A percentile compares a stretch with the other conserved stretches of the same genome.
Conservation (phyloP, 2,329 filamentous ascomycete species). For the Phialemoniopsis sp. region DNA sequence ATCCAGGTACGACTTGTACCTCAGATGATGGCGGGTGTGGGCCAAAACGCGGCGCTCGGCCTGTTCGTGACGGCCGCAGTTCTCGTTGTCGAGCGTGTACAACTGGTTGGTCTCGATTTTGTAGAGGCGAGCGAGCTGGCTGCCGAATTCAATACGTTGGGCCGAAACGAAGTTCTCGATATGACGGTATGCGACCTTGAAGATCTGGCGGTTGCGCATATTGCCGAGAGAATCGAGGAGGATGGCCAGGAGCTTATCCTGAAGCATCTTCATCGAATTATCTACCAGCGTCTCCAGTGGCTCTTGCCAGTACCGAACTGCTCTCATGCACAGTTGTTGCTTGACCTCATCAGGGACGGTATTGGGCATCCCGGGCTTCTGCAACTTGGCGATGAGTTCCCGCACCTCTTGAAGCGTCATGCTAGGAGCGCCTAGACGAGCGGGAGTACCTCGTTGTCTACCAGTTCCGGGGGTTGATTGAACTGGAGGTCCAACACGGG, state of each 20-base stretch:
- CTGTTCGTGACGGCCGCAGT: constrained; percentile 38
- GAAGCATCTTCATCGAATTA: constrained; percentile 43
- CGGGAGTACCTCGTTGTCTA: no score
- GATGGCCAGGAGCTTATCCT: constrained; percentile 38
- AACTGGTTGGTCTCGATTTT: constrained; percentile 49
- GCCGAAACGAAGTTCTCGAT: constrained; percentile 38
- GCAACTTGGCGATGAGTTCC: constrained; percentile 48
- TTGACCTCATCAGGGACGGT: constrained; percentile 58
- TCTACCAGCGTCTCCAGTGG: constrained; percentile 47
- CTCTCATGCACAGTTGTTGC: constrained; percentile 51
- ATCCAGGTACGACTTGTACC: constrained; percentile 36
- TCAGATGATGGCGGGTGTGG: constrained; percentile 41
- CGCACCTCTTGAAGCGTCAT: constrained; percentile 46
- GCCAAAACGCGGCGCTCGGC: constrained; percentile 39
- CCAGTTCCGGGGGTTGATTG: constrained; percentile 8
- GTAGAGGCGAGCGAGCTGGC: constrained; percentile 39
- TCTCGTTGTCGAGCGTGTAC: constrained; percentile 52
- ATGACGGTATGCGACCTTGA: constrained; percentile 38
- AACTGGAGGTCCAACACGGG: not conserved
- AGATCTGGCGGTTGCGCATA: constrained; percentile 44
- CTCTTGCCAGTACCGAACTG: constrained; percentile 52
- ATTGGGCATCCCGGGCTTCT: constrained; percentile 53
- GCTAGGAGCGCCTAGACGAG: constrained; percentile 13
- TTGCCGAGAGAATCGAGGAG: constrained; percentile 41
- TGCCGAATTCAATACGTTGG: constrained; percentile 27